Conservation (phyloP, 495 filamentous ascomycete genomes). For the Aspergillus baeticus region DNA sequence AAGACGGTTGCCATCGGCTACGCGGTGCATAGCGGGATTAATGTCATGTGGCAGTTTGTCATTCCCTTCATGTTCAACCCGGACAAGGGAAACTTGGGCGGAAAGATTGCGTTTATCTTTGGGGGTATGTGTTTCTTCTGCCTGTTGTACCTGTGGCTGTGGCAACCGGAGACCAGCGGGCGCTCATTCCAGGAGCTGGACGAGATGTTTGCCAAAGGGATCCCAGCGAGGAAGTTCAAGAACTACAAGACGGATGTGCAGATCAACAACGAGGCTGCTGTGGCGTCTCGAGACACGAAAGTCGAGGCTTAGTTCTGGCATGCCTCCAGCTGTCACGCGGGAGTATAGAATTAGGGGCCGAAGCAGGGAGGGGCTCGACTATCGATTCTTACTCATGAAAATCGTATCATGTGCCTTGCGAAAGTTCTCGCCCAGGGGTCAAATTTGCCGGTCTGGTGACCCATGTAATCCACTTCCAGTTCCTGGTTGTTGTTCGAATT, state of each 20-base stretch:
- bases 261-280: too few species aligned
- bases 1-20: background rate
- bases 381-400: background rate
- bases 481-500: conserved; percentile 1
- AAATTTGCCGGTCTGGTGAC: conserved; percentile 23
- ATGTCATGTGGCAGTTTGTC: background rate
- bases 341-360: too few species aligned
- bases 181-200: conserved; percentile 42
- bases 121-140: background rate
- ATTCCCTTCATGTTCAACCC: background rate
- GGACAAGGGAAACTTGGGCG: background rate
- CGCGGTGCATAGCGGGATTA: background rate
- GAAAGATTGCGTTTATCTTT: background rate
- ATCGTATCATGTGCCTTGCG: conserved; percentile 7
- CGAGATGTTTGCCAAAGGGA: conserved; percentile 40
- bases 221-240: conserved; percentile 20
- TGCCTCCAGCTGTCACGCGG: too few species aligned
- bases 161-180: conserved; percentile 35
- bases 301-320: too few species aligned
- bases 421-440: background rate
- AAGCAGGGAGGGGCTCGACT: too few species aligned
- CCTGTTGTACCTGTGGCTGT: background rate
- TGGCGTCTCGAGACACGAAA: too few species aligned
- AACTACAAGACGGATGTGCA: too few species aligned
- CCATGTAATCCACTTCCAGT: conserved; percentile 8